Conservation (phyloP, 192 early-diverging fungal genomes). For the Backusella morwellensis region DNA sequence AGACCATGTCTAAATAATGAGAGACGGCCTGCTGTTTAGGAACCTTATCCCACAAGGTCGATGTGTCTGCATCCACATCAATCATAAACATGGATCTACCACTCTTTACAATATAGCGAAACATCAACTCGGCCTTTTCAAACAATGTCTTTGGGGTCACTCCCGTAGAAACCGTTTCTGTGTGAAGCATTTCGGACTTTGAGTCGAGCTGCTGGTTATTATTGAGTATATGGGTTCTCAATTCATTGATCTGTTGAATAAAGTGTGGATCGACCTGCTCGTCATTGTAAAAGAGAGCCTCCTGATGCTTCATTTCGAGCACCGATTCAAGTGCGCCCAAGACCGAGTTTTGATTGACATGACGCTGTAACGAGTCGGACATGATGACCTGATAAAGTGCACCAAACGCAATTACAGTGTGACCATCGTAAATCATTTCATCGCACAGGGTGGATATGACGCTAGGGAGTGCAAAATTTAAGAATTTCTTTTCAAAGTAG, state of each 20-base stretch:
- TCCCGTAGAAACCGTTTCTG: constrained; percentile 15
- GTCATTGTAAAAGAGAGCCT: neutral
- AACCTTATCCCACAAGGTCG: constrained; percentile 15
- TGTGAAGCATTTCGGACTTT: neutral
- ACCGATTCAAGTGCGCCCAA: constrained; percentile 13
- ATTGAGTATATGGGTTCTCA: neutral
- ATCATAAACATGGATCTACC: constrained; percentile 41
- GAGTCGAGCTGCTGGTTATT: neutral
- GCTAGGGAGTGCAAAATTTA: constrained; percentile 28
- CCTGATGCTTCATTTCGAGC: constrained; percentile 6
- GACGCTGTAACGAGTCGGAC: neutral
- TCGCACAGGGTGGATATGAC: constrained; percentile 26
- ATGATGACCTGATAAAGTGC: constrained; percentile 12
- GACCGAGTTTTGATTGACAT: neutral
- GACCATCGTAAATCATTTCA: constrained; percentile 17
- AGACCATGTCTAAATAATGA: constrained; percentile 36
- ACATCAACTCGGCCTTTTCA: constrained; percentile 30
- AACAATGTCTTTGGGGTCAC: constrained; percentile 21
- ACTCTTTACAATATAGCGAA: constrained; percentile 34
- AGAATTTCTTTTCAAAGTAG: constrained; percentile 30
- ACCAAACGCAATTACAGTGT: constrained; percentile 6
- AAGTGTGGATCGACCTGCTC: neutral
- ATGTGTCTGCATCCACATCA: constrained; percentile 33
- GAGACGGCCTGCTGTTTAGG: constrained; percentile 20
- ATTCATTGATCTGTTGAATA: neutral